Conservation (phyloP, 345 rosid species). For the Hevea brasiliensis region DNA sequence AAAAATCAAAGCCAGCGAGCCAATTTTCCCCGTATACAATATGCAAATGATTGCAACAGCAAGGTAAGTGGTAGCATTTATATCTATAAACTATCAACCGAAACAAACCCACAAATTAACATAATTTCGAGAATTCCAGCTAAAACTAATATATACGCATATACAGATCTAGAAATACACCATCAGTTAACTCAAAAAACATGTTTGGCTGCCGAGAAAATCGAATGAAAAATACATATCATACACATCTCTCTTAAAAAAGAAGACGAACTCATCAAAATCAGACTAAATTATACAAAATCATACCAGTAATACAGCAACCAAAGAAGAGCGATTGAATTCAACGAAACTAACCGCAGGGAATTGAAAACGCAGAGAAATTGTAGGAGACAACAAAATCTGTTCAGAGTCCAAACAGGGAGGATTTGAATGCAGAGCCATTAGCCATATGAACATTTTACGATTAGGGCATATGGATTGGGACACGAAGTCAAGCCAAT, state of each 20-base stretch:
- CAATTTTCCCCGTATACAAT: neutral
- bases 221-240: neutral
- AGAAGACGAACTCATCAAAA: neutral
- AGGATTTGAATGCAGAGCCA: neutral
- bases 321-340: neutral
- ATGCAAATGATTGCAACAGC: neutral
- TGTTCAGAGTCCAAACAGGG: neutral
- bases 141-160: neutral
- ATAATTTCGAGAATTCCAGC: no score
- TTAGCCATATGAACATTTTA: neutral
- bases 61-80: no score
- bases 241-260: slow-evolving; percentile 8
- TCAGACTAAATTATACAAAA: neutral
- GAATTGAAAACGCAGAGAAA: neutral
- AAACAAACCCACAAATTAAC: no score
- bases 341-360: neutral
- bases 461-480: neutral
- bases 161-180: slow-evolving; percentile 9
- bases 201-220: slow-evolving; percentile 2
- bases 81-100: no score
- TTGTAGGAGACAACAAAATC: neutral
- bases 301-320: no score
- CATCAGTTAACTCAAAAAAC: neutral
- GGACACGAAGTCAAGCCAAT: slow-evolving; percentile 3
- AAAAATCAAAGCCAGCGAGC: no score